These are phyloP conservation scores for Hanseniaspora pseudoguilliermondii DNA, from an alignment of 805 yeast species.

Conservation along the genomic window DNA sequence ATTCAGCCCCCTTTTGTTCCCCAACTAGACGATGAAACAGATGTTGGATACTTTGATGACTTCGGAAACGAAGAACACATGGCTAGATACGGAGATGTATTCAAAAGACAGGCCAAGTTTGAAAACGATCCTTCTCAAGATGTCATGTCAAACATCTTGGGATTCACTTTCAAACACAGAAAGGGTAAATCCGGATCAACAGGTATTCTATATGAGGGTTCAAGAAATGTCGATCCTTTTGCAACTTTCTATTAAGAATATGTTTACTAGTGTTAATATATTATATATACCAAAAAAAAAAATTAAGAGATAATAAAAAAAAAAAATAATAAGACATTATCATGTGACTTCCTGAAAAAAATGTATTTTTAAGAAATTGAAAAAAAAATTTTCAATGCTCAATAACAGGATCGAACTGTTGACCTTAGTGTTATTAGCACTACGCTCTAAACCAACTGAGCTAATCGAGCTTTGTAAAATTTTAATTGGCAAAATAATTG, in stretches of 20 bases:
- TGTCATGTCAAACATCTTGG: conserved; percentile 67
- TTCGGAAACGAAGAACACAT: conserved; percentile 91
- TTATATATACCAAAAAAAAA: not conserved
- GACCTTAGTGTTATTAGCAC: conserved; percentile 14
- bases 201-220: conserved; percentile 27
- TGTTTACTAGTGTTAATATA: not conserved
- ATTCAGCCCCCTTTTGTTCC: conserved; percentile 92
- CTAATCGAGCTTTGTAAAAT: conserved; percentile 12
- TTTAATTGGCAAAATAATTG: not conserved
- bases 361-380: too few species aligned
- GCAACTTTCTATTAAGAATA: conserved; percentile 25
- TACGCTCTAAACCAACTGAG: conserved; percentile 14
- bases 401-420: conserved; percentile 14
- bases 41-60: conserved; percentile 97
- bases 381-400: conserved; percentile 3
- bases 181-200: conserved; percentile 31
- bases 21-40: conserved; percentile 90
- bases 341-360: too few species aligned
- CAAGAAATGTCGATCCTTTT: conserved; percentile 29
- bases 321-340: not conserved
- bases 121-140: conserved; percentile 52
- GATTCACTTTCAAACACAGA: conserved; percentile 88
- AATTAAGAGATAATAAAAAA: not conserved
- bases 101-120: conserved; percentile 78
- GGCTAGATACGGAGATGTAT: conserved; percentile 95